These are phyloP conservation scores for Citeromyces hawaiiensis DNA, from an alignment of 1,139 yeast species.

Conservation along the genomic window DNA sequence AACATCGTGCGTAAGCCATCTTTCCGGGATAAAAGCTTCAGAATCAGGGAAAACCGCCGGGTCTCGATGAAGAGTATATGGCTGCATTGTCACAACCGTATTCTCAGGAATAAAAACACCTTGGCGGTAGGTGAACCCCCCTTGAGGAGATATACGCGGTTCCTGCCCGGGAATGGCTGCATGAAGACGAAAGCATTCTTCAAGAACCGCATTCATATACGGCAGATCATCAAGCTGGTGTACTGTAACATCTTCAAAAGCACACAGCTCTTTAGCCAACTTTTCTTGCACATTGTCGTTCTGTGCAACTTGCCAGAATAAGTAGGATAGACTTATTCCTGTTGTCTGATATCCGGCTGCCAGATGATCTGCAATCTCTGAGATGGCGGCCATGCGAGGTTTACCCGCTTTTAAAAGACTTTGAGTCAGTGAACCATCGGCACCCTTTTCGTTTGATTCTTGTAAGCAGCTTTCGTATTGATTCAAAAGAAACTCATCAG, in stretches of 20 bases:
- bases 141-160: conserved; percentile 36
- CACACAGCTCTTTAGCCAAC: conserved; percentile 24
- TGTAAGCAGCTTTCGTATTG: conserved; percentile 19
- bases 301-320: conserved; percentile 46
- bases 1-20: conserved; percentile 38
- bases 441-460: conserved; percentile 15
- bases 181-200: conserved; percentile 48
- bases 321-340: conserved; percentile 49
- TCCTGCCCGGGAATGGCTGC: conserved; percentile 69
- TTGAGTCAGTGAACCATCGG: conserved; percentile 1
- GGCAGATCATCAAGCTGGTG: conserved; percentile 34
- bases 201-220: conserved; percentile 40
- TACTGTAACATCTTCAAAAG: conserved; percentile 16
- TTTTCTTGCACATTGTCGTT: conserved; percentile 26
- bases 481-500: conserved; percentile 31
- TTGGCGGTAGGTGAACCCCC: conserved; percentile 15
- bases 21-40: conserved; percentile 37
- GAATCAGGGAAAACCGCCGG: conserved; percentile 35
- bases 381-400: conserved; percentile 20
- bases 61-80: conserved; percentile 50
- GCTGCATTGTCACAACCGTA: conserved; percentile 49
- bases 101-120: conserved; percentile 32
- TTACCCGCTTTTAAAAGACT: conserved; percentile 12
- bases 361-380: conserved; percentile 34
- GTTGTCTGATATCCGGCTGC: conserved; percentile 75